Evolutionary conservation across 108 stramenopile genomes (phyloP).

Genomic region (Schizochytrium sp.): DNA sequence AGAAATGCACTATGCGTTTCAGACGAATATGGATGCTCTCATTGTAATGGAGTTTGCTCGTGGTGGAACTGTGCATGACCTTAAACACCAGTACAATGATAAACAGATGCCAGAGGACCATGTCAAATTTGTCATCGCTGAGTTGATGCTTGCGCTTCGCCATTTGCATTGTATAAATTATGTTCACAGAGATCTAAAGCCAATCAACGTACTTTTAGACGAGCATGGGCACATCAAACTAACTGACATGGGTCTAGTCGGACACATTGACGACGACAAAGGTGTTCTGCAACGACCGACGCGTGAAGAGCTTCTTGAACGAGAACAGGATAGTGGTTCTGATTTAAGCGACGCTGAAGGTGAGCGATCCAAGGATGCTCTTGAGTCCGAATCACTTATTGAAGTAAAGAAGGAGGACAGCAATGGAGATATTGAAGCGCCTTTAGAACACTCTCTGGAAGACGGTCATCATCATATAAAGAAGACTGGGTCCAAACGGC

Average conservation of each 20-base stretch:
- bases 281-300: not conserved
- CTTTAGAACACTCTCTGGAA: not conserved
- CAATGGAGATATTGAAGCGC: not conserved
- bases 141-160: constrained; percentile 71
- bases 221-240: constrained; percentile 96
- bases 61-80: constrained; percentile 65
- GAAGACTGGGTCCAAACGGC: not conserved
- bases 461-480: not conserved
- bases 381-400: no score
- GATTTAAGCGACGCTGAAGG: not conserved
- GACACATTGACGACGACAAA: constrained; percentile 81
- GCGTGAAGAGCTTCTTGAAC: not conserved
- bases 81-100: not conserved
- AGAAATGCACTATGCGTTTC: constrained; percentile 75
- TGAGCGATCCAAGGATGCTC: not conserved
- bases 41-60: constrained; percentile 71
- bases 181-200: constrained; percentile 96
- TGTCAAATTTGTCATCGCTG: constrained; percentile 69
- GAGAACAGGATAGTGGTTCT: not conserved
- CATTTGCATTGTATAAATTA: constrained; percentile 67
- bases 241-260: constrained; percentile 98
- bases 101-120: constrained; percentile 65
- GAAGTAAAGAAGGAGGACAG: not conserved
- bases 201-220: constrained; percentile 98
- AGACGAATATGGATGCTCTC: constrained; percentile 69